A percentile compares a stretch with the other conserved stretches of the same genome.
phyloP scores from a whole-genome alignment of 1,139 yeast species.

The Pichia sp. region DNA sequence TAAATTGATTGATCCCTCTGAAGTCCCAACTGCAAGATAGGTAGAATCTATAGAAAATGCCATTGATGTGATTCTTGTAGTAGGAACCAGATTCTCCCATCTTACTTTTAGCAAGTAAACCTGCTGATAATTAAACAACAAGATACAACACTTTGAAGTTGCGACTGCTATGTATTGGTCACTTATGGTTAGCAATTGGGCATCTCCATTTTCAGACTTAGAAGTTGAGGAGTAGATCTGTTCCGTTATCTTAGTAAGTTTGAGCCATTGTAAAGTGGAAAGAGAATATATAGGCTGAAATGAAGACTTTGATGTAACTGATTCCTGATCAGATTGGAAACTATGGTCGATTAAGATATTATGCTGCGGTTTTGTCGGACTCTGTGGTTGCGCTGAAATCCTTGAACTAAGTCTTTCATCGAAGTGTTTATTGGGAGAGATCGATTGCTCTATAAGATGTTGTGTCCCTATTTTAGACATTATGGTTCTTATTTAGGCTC shows the following conservation, averaged over 20 bases:
- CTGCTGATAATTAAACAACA: constrained; percentile 66
- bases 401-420: constrained; percentile 18
- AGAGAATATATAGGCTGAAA: background rate
- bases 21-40: constrained; percentile 45
- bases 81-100: constrained; percentile 18
- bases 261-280: constrained; percentile 36
- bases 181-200: constrained; percentile 46
- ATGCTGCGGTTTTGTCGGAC: background rate
- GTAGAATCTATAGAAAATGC: constrained; percentile 47
- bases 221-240: constrained; percentile 38
- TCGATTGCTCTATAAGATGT: background rate
- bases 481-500: too few species aligned
- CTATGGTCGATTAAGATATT: background rate
- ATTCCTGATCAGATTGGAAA: background rate
- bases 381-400: constrained; percentile 6
- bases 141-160: constrained; percentile 54
- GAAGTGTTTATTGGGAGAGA: constrained; percentile 6
- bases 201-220: constrained; percentile 44
- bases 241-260: constrained; percentile 40
- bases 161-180: constrained; percentile 54
- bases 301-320: background rate
- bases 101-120: constrained; percentile 21
- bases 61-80: constrained; percentile 32
- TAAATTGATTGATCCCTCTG: constrained; percentile 42
- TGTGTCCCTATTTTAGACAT: background rate